phyloP scores from a whole-genome alignment of 306 rosid species.

The Cucumis sativus region DNA sequence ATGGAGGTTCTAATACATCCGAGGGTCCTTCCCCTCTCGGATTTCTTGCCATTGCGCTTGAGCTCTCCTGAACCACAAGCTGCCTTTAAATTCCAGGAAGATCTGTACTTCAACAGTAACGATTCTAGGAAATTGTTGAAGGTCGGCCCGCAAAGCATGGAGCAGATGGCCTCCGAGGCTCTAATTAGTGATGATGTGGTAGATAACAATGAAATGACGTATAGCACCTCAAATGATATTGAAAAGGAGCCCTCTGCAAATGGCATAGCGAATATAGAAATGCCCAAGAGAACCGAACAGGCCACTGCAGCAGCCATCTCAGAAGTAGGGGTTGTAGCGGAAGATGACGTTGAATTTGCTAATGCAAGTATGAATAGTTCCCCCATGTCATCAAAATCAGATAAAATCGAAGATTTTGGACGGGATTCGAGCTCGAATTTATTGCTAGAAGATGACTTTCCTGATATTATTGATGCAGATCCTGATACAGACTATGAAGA shows the following conservation, averaged over 20 bases:
- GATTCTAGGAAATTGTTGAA: conserved; percentile 14
- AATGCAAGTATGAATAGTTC: conserved; percentile 7
- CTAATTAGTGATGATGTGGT: conserved; percentile 17
- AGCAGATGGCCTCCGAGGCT: conserved; percentile 13
- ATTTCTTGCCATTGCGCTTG: conserved; percentile 17
- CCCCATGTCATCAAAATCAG: conserved; percentile 14
- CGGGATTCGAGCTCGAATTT: conserved; percentile 11
- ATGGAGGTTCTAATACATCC: conserved; percentile 91
- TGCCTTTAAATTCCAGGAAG: conserved; percentile 18
- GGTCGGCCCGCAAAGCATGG: conserved; percentile 19
- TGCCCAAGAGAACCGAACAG: conserved; percentile 14
- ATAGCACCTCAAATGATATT: conserved; percentile 11
- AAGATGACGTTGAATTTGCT: conserved; percentile 9
- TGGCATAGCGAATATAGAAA: conserved; percentile 15
- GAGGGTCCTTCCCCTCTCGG: conserved; percentile 50
- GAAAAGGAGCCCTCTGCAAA: conserved; percentile 9
- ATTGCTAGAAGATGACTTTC: conserved; percentile 26
- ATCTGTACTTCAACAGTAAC: conserved; percentile 11
- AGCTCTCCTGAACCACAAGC: conserved; percentile 17
- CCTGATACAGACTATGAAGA: conserved; percentile 55
- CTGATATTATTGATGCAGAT: conserved; percentile 58
- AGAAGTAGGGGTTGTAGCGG: neutral
- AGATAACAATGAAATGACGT: conserved; percentile 15
- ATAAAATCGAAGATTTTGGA: conserved; percentile 10
- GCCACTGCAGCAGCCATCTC: conserved; percentile 9